Evolutionary conservation across 805 yeast genomes (phyloP), one percentile per base, ranked within the genome.

Genomic region (Isabelozyma pseudorhagii): DNA sequence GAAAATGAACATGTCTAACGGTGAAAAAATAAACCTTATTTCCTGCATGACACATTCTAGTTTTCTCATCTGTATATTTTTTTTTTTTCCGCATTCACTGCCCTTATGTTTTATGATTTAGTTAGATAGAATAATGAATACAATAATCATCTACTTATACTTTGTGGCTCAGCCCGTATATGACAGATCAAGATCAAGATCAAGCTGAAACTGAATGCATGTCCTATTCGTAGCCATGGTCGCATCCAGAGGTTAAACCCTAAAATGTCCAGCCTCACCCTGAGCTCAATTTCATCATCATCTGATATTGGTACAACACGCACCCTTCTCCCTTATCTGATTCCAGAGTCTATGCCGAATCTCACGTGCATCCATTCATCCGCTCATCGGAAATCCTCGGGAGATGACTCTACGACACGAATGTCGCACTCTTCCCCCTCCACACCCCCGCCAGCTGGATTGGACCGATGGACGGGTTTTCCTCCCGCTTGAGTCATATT

Each of bases 1-100:
- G 54, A 54, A 38, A 59, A 62, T 34, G 67, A 62, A 51, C 67
- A 59, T 45, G 66, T 61, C 38, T 58, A 55, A 51, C n/a, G 36
- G n/a, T 21, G 9, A 3, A 31, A 31, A 31, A 31, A 5, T 31
- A 31, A 13, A 13, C 36, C 10, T 31, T 31, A 31, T 31, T 31
- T 9, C 8, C n/a, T 31, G 10, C 36, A 31, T 21, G 25, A 21
- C 25, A 4, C 25, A 21, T 21, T 21, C 25, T 21, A 21, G 3
- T 21, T 13, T 13, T 31, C 8, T 31, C 36, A 31, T 10, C 36
- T 31, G 36, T 31, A 31, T 31, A 31, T 31, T 31, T 31, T 31
- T 31, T 31, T 31, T 31, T 31, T 31, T 31, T 31, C 36, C n/a
- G 36, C 36, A 31, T 31, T 21, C 6, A 31, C 36, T 13, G 10